Conservation (phyloP, 305 asterid species). For the Solanum hybrid region DNA sequence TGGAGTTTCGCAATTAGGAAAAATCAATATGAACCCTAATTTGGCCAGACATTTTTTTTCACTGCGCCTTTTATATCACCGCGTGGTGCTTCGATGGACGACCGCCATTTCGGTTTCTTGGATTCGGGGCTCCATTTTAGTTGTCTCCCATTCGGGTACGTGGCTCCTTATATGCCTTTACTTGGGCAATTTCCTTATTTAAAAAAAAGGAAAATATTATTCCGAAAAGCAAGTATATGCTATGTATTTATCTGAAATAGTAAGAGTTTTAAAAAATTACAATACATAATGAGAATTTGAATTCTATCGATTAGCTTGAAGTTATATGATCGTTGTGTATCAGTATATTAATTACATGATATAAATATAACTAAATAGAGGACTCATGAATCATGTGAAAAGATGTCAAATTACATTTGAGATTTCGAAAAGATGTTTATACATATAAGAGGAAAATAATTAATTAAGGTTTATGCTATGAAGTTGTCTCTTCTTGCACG, state of each 20-base stretch:
- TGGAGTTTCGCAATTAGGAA: background rate
- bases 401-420: background rate
- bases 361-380: background rate
- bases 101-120: background rate
- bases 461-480: background rate
- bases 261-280: background rate
- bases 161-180: background rate
- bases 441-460: background rate
- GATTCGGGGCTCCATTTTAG: background rate
- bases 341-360: background rate
- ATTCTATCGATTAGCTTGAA: background rate
- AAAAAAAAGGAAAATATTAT: background rate
- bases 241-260: background rate
- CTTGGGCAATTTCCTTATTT: background rate
- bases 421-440: accelerated
- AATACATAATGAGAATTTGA: background rate
- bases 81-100: background rate
- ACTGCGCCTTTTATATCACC: background rate
- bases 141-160: background rate
- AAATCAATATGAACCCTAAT: background rate
- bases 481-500: background rate
- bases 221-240: background rate
- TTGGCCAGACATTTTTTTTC: background rate
- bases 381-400: background rate
- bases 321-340: background rate